A percentile compares a stretch with the other conserved stretches of the same genome.
Conservation (phyloP, 129 eudicot genomes). For the Tanacetum coccineum region DNA sequence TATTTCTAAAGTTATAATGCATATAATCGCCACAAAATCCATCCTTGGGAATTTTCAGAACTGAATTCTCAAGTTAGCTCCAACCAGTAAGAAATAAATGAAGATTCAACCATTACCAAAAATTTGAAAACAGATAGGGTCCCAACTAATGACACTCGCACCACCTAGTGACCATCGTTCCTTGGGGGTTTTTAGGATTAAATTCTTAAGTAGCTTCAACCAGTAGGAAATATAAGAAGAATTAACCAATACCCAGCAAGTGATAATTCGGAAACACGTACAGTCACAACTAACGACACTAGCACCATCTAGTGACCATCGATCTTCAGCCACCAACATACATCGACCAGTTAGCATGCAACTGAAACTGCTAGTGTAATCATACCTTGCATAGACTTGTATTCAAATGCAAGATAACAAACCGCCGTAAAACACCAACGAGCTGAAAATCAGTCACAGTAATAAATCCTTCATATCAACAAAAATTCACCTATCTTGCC, state of each 20-base stretch:
- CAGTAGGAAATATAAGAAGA: background rate
- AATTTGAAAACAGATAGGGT: conserved; percentile 16
- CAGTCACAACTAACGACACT: too few species aligned
- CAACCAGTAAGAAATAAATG: conserved; percentile 20
- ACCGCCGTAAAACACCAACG: conserved; percentile 14
- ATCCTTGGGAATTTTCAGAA: conserved; percentile 9
- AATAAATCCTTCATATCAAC: conserved; percentile 16
- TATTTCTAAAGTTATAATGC: background rate
- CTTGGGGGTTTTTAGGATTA: conserved; percentile 13
- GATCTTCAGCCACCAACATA: conserved; percentile 23
- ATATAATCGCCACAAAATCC: conserved; percentile 2
- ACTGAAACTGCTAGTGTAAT: conserved; percentile 19
- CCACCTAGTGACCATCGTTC: background rate
- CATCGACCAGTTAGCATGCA: conserved; percentile 25
- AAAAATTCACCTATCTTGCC: conserved; percentile 23
- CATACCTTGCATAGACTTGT: conserved; percentile 3
- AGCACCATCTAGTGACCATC: conserved; percentile 4
- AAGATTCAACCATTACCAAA: conserved; percentile 20
- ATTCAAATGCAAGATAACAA: conserved; percentile 14
- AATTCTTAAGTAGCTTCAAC: background rate
- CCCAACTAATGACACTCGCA: conserved; percentile 12
- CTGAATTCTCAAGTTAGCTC: conserved; percentile 11
- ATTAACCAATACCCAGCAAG: too few species aligned
- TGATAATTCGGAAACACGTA: background rate
- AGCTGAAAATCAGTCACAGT: conserved; percentile 17